These are phyloP conservation scores for Rusavskia elegans DNA, from an alignment of 495 filamentous ascomycete species.

Conservation along the genomic window DNA sequence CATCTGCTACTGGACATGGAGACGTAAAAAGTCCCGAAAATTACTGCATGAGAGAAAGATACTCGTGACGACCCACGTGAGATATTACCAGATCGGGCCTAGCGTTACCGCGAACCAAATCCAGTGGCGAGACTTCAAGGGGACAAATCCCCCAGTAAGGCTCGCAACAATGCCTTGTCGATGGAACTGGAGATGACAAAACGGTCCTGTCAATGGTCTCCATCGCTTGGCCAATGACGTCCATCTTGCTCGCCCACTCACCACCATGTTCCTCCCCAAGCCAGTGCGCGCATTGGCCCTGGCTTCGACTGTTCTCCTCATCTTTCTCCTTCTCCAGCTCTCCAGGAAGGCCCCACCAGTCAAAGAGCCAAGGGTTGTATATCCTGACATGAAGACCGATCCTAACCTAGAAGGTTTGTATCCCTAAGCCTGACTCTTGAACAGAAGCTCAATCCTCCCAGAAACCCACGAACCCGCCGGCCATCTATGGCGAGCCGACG, in stretches of 20 bases:
- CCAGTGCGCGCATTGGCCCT: constrained; percentile 66
- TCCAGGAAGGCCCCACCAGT: constrained; percentile 30
- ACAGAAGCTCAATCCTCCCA: constrained; percentile 18
- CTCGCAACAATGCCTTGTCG: no score
- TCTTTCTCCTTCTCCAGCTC: constrained; percentile 60
- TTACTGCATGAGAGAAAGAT: no score
- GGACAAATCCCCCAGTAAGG: no score
- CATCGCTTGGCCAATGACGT: constrained; percentile 1
- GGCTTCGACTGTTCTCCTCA: constrained; percentile 49
- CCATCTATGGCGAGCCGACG: constrained; percentile 50
- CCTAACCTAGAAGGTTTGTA: constrained; percentile 68
- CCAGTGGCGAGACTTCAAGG: no score
- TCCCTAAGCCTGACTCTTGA: not conserved
- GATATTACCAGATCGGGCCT: no score
- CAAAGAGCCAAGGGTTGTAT: constrained; percentile 23
- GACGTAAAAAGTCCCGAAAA: no score
- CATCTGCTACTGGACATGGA: no score
- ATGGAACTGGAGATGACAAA: no score
- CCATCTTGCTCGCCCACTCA: not conserved
- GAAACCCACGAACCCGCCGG: constrained; percentile 72
- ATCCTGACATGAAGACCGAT: constrained; percentile 46
- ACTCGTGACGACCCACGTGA: no score
- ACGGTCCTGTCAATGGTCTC: no score
- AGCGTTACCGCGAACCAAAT: no score
- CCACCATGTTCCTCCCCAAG: constrained; percentile 61